Conservation (phyloP, 2,329 filamentous ascomycete species). For the Pseudogymnoascus sp. region DNA sequence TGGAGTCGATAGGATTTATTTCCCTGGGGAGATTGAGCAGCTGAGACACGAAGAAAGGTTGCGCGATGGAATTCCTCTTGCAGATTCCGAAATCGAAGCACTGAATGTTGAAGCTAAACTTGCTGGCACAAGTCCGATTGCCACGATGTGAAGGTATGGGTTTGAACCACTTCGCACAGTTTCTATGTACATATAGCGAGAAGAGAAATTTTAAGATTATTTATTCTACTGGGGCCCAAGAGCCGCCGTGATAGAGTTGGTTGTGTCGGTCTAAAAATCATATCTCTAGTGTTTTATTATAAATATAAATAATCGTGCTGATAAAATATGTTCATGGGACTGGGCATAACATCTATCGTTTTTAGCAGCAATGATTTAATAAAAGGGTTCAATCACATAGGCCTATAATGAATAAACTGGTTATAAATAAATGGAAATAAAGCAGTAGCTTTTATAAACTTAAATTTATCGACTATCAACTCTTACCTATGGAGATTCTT, state of each 20-base stretch:
- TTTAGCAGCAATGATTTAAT: no score
- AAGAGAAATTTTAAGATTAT: not conserved
- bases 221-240: not conserved
- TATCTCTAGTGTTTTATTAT: no score
- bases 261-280: not conserved
- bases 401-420: no score
- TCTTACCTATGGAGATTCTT: no score
- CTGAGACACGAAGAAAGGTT: constrained; percentile 41
- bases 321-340: no score
- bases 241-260: not conserved
- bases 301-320: no score
- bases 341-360: no score
- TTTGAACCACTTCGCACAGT: not conserved
- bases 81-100: constrained; percentile 45
- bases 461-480: no score
- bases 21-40: constrained; percentile 55
- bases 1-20: constrained; percentile 50
- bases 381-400: no score
- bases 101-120: constrained; percentile 44
- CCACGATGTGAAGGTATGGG: not conserved
- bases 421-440: no score
- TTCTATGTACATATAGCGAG: not conserved
- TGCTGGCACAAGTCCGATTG: constrained; percentile 28
- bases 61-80: constrained; percentile 49
- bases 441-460: no score